Conservation (phyloP, 306 rosid species). For the Amphicarpaea edgeworthii region DNA sequence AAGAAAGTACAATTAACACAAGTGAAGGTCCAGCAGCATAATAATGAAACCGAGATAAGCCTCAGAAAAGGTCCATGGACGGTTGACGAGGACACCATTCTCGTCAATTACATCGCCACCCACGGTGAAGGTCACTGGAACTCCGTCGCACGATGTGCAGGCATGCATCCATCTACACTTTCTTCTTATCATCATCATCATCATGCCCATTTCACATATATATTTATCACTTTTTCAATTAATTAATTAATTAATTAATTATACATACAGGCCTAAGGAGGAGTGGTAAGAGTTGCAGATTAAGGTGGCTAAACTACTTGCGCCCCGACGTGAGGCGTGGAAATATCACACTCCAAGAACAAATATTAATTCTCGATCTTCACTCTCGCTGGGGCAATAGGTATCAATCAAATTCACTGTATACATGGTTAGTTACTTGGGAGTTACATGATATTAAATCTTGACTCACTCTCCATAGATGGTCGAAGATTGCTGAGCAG, state of each 20-base stretch:
- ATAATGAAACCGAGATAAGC: conserved; percentile 36
- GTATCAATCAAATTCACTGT: conserved; percentile 40
- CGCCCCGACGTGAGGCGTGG: conserved; percentile 68
- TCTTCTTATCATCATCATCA: neutral
- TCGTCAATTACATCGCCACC: conserved; percentile 50
- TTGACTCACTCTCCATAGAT: too few species aligned
- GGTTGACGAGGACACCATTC: conserved; percentile 65
- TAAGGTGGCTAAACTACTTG: conserved; percentile 75
- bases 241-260: neutral
- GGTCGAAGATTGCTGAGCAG: conserved; percentile 89
- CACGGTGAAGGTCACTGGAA: conserved; percentile 82
- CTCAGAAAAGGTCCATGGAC: conserved; percentile 79
- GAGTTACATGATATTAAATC: too few species aligned
- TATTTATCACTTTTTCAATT: neutral
- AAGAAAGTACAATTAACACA: neutral
- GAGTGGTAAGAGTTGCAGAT: conserved; percentile 75
- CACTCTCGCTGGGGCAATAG: conserved; percentile 77
- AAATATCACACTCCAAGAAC: conserved; percentile 69
- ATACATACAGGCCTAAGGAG: conserved; percentile 59
- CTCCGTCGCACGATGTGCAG: conserved; percentile 57
- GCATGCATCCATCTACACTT: conserved; percentile 31
- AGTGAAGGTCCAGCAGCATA: neutral
- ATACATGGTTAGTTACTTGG: too few species aligned
- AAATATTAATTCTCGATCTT: conserved; percentile 68
- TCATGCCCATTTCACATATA: too few species aligned